A percentile compares a stretch with the other conserved stretches of the same genome.
phyloP scores from a whole-genome alignment of 495 filamentous ascomycete species.

The Clavariopsis aquatica region DNA sequence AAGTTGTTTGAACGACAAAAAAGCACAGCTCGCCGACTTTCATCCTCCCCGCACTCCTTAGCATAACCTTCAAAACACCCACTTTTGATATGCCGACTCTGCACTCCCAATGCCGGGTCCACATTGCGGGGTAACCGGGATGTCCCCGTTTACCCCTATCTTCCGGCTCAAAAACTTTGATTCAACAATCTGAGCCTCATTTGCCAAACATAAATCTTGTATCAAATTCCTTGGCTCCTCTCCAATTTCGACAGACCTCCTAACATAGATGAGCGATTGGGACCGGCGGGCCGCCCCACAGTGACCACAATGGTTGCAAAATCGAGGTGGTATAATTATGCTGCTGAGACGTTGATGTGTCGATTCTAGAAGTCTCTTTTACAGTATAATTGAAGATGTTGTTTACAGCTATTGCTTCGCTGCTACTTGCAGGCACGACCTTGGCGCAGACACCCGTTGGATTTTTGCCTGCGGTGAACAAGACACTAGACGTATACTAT shows the following conservation, averaged over 20 bases:
- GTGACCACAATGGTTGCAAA: background rate
- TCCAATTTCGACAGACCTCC: background rate
- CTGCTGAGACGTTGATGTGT: background rate
- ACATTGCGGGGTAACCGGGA: constrained; percentile 9
- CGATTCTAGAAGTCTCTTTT: background rate
- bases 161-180: constrained; percentile 13
- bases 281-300: background rate
- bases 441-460: constrained; percentile 50
- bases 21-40: too few relatives aligned
- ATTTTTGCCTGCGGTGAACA: constrained; percentile 46
- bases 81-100: background rate
- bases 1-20: too few relatives aligned
- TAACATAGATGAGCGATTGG: constrained; percentile 6
- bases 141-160: background rate
- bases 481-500: constrained; percentile 50
- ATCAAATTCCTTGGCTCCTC: constrained; percentile 3
- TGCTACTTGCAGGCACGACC: constrained; percentile 15
- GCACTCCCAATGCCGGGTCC: background rate
- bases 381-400: constrained; percentile 10
- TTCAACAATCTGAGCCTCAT: constrained; percentile 20
- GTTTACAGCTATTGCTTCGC: constrained; percentile 19
- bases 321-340: background rate
- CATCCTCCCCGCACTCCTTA: too few relatives aligned
- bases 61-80: background rate
- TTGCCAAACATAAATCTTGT: background rate